Conservation (phyloP, 306 rosid species). For the Quercus aquifolioides region DNA sequence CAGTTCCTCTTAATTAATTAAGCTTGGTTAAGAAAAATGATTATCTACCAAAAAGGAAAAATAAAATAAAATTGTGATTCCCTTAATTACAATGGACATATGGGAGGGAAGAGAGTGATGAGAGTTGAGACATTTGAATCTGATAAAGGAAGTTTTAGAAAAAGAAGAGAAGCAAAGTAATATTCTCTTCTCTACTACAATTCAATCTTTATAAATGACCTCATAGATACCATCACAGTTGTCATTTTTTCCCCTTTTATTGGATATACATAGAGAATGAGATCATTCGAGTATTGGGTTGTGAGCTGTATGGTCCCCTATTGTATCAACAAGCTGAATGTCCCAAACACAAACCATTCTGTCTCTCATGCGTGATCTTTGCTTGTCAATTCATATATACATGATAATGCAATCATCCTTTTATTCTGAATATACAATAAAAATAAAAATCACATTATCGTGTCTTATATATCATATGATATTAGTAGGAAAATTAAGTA, state of each 20-base stretch:
- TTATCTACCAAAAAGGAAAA: too few species aligned
- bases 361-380: conserved; percentile 10
- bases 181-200: not conserved
- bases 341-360: conserved; percentile 5
- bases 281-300: conserved; percentile 10
- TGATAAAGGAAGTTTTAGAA: not conserved
- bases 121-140: not conserved
- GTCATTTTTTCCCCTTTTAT: conserved; percentile 26
- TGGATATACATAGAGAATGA: conserved; percentile 23
- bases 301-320: conserved; percentile 39
- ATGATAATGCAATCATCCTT: conserved; percentile 27
- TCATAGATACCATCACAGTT: conserved; percentile 15
- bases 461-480: not conserved
- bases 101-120: not conserved
- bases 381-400: conserved; percentile 5
- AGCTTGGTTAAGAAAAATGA: too few species aligned
- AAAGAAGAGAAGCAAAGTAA: not conserved
- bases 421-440: not conserved
- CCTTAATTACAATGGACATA: not conserved
- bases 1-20: too few species aligned
- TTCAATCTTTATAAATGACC: conserved; percentile 30
- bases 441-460: not conserved
- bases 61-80: not conserved
- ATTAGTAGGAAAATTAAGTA: not conserved
- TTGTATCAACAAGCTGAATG: conserved; percentile 19